Evolutionary conservation across 352 stramenopile species (phyloP), one percentile per base, ranked within the genome.

Genomic region (Phytophthora litchii): DNA sequence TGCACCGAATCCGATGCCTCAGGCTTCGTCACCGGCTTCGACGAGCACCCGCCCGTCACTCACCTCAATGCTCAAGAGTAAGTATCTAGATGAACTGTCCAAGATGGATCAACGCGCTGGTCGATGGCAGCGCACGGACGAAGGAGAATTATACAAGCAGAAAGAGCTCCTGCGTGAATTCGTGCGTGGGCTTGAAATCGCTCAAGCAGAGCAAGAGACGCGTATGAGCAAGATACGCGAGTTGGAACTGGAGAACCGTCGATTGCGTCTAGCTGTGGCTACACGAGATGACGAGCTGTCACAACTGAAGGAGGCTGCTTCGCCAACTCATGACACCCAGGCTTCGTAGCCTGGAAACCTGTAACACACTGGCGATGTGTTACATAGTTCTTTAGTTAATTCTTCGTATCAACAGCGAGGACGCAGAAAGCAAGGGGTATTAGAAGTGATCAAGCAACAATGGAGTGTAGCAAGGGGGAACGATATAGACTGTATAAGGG

Each of bases 141-240:
- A 79, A 36, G 40, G 38, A 14, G 72, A 80, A 14, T 34, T 71
- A 20, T 68, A 63, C 37, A 68, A 65, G 14, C 70, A 85, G 43
- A 74, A 74, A 19, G 78, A 88, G 36, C 53, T 91, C 40, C 64
- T 92, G 45, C 67, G 64, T 6, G 83, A 92, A 64, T 89, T 92
- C 43, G 80, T 92, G 25, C 78, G 80, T 4, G 80, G 78, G 11
- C 53, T 92, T 11, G 83, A 92, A 55, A 88, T 90, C 54, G 83
- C 78, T 10, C 76, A 88, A 16, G 78, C 76, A 4, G 83, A 90
- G 51, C 81, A 92, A 50, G 80, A 90, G 38, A 89, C 80, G 50
- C 76, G 78, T 1, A 79, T 89, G 74, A 89, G 72, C 55, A 83
- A 88, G 44, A 89, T 92, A 34, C 66, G 70, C 35, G 82, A 89